phyloP scores from a whole-genome alignment of 441 rosid genomes.

The Daphne laureola region DNA sequence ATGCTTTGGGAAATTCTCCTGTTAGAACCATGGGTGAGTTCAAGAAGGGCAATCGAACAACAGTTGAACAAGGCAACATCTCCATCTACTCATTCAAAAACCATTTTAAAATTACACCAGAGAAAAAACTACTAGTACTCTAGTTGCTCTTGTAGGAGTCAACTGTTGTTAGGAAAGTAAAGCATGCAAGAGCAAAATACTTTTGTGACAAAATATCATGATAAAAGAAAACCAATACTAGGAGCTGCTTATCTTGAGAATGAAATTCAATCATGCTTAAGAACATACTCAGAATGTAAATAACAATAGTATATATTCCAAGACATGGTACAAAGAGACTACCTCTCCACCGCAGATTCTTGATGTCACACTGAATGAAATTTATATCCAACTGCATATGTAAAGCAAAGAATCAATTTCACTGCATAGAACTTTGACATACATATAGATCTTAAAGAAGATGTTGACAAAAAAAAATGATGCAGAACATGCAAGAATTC shows the following conservation, averaged over 20 bases:
- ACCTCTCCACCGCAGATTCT: slow-evolving; percentile 68
- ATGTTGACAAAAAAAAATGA: too few species aligned
- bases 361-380: slow-evolving; percentile 67
- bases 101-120: too few species aligned
- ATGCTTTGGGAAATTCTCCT: slow-evolving; percentile 73
- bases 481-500: not conserved
- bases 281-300: too few species aligned
- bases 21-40: slow-evolving; percentile 81
- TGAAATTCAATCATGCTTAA: too few species aligned
- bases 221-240: too few species aligned
- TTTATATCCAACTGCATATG: slow-evolving; percentile 68
- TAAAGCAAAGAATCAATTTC: slow-evolving; percentile 3
- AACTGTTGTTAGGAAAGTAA: too few species aligned
- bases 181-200: too few species aligned
- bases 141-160: too few species aligned
- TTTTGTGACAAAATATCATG: too few species aligned
- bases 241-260: too few species aligned
- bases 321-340: slow-evolving; percentile 6
- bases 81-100: slow-evolving; percentile 47
- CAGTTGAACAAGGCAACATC: slow-evolving; percentile 86
- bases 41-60: slow-evolving; percentile 80
- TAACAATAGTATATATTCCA: not conserved
- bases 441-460: not conserved
- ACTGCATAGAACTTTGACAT: not conserved
- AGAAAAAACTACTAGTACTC: too few species aligned